Evolutionary conservation across 306 rosid species (phyloP), one percentile per base, ranked within the genome.

Genomic region (Oxytropis ochrocephala): DNA sequence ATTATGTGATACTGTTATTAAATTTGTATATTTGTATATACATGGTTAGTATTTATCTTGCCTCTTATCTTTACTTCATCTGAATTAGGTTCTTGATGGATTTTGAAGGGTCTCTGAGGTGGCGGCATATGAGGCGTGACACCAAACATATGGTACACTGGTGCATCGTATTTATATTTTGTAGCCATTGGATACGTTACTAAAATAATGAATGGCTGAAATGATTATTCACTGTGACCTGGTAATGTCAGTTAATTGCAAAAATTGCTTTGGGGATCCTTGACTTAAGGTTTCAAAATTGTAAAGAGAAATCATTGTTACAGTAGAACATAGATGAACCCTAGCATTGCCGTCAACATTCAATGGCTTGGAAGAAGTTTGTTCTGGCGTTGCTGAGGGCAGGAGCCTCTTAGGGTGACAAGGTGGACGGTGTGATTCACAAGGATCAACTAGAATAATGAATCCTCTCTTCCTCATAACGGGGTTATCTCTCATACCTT

Each of bases 21-120:
- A n/a, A n/a, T n/a, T n/a, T n/a, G n/a, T n/a, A n/a, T n/a, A 11
- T 9, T 39, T 52, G 29, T 44, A 49, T 39, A 5, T 47, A 64
- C 43, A 16, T 55, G n/a, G n/a, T n/a, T n/a, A n/a, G n/a, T 41
- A 51, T 73, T 14, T 68, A 66, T 47, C n/a, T 32, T 60, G 60
- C 56, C 42, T 67, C 33, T 9, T 65, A 32, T 32, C 38, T 33
- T 5, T 33, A 7, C 38, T 33, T 33, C 38, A 33, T 33, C 38
- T 7, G 38, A 33, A 33, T 33, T 1, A 33, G 38, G 38, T 33
- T 33, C 7, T 5, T 33, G 8, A 33, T 0, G 38, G 38, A 33
- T 33, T 33, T 33, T 5, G 38, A 5, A 33, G 38, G 38, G 43
- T 38, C 43, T 38, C 43, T 38, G 9, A 38, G 43, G 43, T 38